A percentile compares a stretch with the other conserved stretches of the same genome.
Conservation (phyloP, 225 moss, liverwort and hornwort genomes). For the Climacium dendroides region DNA sequence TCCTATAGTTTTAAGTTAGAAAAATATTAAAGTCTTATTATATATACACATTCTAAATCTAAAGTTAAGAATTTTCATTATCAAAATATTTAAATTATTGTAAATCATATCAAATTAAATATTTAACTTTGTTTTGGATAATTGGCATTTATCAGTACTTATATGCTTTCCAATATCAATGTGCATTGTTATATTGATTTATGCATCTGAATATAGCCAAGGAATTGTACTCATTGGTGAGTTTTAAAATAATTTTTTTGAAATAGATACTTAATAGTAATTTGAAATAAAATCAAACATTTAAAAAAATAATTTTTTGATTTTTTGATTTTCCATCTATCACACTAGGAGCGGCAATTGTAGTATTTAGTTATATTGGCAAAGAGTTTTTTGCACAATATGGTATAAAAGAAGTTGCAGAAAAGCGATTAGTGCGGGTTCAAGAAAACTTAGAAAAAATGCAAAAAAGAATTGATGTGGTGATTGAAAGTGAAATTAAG, state of each 20-base stretch:
- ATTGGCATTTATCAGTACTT: constrained; percentile 2
- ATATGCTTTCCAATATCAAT: constrained; percentile 34
- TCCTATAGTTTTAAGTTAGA: not conserved
- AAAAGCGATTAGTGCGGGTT: constrained; percentile 36
- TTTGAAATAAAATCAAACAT: too few relatives aligned
- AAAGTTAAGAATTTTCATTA: not conserved
- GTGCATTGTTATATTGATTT: constrained; percentile 43
- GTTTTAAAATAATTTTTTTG: not conserved
- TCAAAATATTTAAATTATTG: not conserved
- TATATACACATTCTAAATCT: not conserved
- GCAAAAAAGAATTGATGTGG: constrained; percentile 62
- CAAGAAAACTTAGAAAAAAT: constrained; percentile 62
- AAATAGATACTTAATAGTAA: too few relatives aligned
- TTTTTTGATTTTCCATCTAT: not conserved
- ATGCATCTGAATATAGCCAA: constrained; percentile 56
- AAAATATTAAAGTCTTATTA: not conserved
- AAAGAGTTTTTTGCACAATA: constrained; percentile 57
- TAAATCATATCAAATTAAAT: too few relatives aligned
- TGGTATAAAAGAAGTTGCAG: constrained; percentile 55
- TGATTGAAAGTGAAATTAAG: constrained; percentile 51
- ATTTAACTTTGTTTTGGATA: not conserved
- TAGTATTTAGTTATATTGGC: constrained; percentile 35
- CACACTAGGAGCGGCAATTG: constrained; percentile 10
- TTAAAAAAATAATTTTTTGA: too few relatives aligned
- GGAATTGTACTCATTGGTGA: constrained; percentile 51